Conservation (phyloP, 257 asterid genomes). For the Anisodus tanguticus region DNA sequence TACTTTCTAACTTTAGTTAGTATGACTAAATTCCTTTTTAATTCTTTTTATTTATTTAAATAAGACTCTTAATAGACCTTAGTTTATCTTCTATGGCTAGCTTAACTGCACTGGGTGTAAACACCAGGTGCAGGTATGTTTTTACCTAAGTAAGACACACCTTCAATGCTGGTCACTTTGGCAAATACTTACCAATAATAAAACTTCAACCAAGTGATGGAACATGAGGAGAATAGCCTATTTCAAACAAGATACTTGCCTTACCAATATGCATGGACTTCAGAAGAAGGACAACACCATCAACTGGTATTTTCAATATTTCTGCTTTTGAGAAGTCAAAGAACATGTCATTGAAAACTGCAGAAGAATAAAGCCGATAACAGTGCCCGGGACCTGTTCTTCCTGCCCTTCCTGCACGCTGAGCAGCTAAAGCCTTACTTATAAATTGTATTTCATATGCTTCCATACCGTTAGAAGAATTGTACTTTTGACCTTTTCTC, state of each 20-base stretch:
- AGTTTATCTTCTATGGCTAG: too few relatives aligned
- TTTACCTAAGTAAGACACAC: neutral
- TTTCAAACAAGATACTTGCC: slow-evolving; percentile 45
- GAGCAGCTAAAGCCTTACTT: slow-evolving; percentile 96
- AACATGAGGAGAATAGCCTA: slow-evolving; percentile 9
- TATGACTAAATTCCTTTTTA: too few relatives aligned
- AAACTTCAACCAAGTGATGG: neutral
- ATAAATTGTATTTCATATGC: slow-evolving; percentile 87
- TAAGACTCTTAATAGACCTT: too few relatives aligned
- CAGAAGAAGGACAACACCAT: slow-evolving; percentile 93
- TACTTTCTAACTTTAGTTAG: too few relatives aligned
- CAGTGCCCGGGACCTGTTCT: slow-evolving; percentile 98
- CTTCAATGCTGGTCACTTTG: neutral
- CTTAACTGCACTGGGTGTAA: too few relatives aligned
- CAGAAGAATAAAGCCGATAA: slow-evolving; percentile 92
- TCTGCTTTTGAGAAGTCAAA: slow-evolving; percentile 78
- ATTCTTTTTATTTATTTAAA: too few relatives aligned
- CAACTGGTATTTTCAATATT: slow-evolving; percentile 87
- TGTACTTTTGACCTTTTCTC: slow-evolving; percentile 84
- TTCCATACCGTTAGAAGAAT: slow-evolving; percentile 83
- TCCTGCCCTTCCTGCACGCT: slow-evolving; percentile 98
- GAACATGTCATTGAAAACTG: slow-evolving; percentile 72
- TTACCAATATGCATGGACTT: slow-evolving; percentile 90
- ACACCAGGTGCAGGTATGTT: too few relatives aligned
- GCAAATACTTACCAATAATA: neutral